Evolutionary conservation across 2,329 filamentous ascomycete species (phyloP).

Genomic region (Colletotrichum spinosum): DNA sequence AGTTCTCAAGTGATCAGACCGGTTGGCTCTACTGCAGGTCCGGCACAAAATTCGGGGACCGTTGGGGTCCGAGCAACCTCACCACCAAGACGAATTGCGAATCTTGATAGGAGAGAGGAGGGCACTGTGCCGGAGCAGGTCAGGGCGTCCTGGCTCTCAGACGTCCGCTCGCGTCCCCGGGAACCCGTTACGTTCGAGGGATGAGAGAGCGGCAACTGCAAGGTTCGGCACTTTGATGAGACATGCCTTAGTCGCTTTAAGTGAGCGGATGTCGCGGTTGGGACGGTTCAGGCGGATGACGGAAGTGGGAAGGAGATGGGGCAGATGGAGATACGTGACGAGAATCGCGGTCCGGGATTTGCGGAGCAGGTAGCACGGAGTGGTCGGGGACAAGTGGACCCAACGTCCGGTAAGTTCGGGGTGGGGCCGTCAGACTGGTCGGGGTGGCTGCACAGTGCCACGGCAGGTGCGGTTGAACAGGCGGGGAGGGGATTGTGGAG

Average conservation of each 20-base stretch:
- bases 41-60: slow-evolving; percentile 8
- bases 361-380: not conserved
- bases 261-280: slow-evolving; percentile 15
- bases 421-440: not conserved
- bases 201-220: slow-evolving; percentile 28
- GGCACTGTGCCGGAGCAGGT: slow-evolving; percentile 27
- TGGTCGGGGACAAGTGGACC: slow-evolving; percentile 21
- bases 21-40: not conserved
- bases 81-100: not conserved
- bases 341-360: too few species aligned
- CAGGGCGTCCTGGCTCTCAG: slow-evolving; percentile 9
- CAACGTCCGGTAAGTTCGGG: not conserved
- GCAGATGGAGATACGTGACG: not conserved
- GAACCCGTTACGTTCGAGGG: slow-evolving; percentile 22
- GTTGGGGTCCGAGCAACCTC: slow-evolving; percentile 21
- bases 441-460: slow-evolving; percentile 7
- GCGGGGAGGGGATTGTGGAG: not conserved
- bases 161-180: not conserved
- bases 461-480: not conserved
- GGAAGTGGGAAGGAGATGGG: not conserved
- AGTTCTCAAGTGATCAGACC: slow-evolving; percentile 6
- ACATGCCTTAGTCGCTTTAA: not conserved
- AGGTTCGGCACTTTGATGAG: slow-evolving; percentile 36
- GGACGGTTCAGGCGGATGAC: not conserved
- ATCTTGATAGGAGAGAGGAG: not conserved